phyloP scores from a whole-genome alignment of 2,329 filamentous ascomycete genomes.

The Metarhizium sp. region DNA sequence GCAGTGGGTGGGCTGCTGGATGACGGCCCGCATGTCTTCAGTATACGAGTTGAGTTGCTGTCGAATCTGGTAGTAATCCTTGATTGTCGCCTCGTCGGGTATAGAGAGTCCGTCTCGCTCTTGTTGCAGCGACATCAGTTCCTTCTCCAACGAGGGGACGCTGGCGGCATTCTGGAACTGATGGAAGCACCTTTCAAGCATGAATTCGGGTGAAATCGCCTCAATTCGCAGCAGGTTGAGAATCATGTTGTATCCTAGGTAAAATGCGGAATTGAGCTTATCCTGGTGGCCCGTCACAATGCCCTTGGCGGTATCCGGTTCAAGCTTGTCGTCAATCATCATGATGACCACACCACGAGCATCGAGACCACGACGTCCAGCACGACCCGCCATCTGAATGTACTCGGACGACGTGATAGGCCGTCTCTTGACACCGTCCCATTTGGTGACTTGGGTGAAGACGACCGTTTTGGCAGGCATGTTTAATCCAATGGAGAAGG shows the following conservation, averaged over 20 bases:
- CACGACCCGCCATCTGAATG: conserved; percentile 97
- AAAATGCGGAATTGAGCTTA: conserved; percentile 93
- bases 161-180: conserved; percentile 95
- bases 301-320: conserved; percentile 84
- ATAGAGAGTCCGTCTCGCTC: conserved; percentile 67
- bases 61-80: conserved; percentile 87
- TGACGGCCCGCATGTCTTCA: conserved; percentile 83
- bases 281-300: conserved; percentile 97
- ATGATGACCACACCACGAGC: conserved; percentile 98
- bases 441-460: conserved; percentile 95
- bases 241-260: conserved; percentile 99
- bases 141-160: conserved; percentile 74
- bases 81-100: conserved; percentile 76
- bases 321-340: conserved; percentile 97
- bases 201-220: conserved; percentile 96
- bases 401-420: conserved; percentile 94
- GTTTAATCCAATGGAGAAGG: conserved; percentile 96
- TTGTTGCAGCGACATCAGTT: conserved; percentile 68
- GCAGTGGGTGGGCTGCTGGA: conserved; percentile 84
- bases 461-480: conserved; percentile 99
- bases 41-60: conserved; percentile 76
- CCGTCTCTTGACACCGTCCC: conserved; percentile 70
- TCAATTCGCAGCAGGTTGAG: conserved; percentile 95
- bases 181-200: conserved; percentile 97
- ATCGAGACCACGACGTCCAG: conserved; percentile 92